Percentiles rank a stretch among this genome's conserved stretches.
Evolutionary conservation across 1,284 basidiomycete species (phyloP).

Genomic region (Ceratobasidium sp.): DNA sequence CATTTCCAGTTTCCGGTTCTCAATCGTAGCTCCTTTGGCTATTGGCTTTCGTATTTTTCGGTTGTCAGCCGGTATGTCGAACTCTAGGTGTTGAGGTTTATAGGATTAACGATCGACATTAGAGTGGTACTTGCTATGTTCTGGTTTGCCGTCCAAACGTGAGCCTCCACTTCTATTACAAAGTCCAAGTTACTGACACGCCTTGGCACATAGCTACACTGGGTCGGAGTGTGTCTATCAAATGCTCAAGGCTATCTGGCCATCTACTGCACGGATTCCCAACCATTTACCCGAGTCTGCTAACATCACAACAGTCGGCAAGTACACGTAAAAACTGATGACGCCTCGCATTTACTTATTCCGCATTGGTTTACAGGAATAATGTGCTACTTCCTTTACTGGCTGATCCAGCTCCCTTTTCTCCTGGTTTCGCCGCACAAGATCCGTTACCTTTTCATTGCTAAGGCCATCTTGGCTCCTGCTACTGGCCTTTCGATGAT

Average conservation of each 20-base stretch:
- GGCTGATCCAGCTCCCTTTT: constrained; percentile 78
- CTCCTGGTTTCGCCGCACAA: constrained; percentile 79
- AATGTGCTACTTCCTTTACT: constrained; percentile 83
- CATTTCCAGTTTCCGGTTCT: constrained; percentile 69
- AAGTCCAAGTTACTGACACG: neutral
- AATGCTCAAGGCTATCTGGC: constrained; percentile 84
- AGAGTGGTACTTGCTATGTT: constrained; percentile 45
- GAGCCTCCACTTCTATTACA: neutral
- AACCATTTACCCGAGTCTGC: constrained; percentile 69
- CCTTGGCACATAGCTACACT: constrained; percentile 46
- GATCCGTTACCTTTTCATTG: constrained; percentile 76
- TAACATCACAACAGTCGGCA: constrained; percentile 70
- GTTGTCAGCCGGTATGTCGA: constrained; percentile 68
- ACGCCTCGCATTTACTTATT: constrained; percentile 17
- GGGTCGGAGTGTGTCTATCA: constrained; percentile 50
- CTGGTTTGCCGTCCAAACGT: constrained; percentile 45
- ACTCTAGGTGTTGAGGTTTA: too few species aligned
- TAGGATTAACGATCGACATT: neutral
- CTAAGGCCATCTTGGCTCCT: constrained; percentile 70
- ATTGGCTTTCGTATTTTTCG: constrained; percentile 75
- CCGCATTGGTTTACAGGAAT: constrained; percentile 56
- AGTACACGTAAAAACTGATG: neutral
- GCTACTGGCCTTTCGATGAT: constrained; percentile 74
- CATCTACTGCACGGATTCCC: constrained; percentile 68
- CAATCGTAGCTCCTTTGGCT: constrained; percentile 80